A percentile compares a stretch with the other conserved stretches of the same genome.
Evolutionary conservation across 1,284 basidiomycete species (phyloP).

Genomic region (Tilletia setariae): DNA sequence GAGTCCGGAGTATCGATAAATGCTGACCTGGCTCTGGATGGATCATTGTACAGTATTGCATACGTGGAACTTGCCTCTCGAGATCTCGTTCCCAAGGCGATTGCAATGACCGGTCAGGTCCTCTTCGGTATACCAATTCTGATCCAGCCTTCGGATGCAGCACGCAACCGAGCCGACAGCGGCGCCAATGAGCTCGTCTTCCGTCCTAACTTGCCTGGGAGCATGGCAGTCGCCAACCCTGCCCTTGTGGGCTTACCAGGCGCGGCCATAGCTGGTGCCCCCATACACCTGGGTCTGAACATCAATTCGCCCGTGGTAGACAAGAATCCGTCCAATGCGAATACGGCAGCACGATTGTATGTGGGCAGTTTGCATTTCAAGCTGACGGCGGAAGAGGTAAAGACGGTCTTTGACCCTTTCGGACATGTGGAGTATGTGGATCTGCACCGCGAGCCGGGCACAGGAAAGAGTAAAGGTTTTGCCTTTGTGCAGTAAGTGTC

Average conservation of each 20-base stretch:
- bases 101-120: conserved; percentile 82
- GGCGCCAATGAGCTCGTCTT: conserved; percentile 16
- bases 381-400: conserved; percentile 90
- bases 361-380: conserved; percentile 95
- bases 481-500: conserved; percentile 81
- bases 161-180: conserved; percentile 67
- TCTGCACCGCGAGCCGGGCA: conserved; percentile 82
- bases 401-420: conserved; percentile 97
- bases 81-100: conserved; percentile 84
- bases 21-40: not conserved
- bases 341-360: conserved; percentile 72
- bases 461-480: conserved; percentile 93
- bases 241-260: conserved; percentile 9
- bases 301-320: not conserved
- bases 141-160: conserved; percentile 92
- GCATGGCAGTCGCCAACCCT: not conserved
- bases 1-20: not conserved
- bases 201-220: conserved; percentile 25
- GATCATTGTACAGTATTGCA: conserved; percentile 69
- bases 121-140: conserved; percentile 97
- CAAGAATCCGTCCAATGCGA: conserved; percentile 45
- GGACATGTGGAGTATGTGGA: conserved; percentile 97
- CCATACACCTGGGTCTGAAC: conserved; percentile 28
- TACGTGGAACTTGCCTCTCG: conserved; percentile 92
- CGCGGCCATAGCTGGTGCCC: conserved; percentile 14